Conservation (phyloP, 2,329 filamentous ascomycete species). For the Xylaria sp. region DNA sequence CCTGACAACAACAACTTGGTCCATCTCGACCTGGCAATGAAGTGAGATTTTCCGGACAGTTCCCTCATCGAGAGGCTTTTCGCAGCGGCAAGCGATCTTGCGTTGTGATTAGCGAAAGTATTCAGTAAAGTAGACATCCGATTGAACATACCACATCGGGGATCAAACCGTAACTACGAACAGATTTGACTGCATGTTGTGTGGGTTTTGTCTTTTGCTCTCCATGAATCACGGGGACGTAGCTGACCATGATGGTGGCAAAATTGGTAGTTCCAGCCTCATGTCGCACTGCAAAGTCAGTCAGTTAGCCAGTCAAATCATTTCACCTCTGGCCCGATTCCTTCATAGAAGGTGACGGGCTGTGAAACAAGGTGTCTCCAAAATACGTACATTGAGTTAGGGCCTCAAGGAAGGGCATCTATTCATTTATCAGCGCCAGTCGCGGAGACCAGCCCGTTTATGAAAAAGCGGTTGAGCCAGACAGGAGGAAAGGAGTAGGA, state of each 20-base stretch:
- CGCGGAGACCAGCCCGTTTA: background rate
- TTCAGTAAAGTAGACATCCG: conserved; percentile 4
- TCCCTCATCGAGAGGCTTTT: conserved; percentile 75
- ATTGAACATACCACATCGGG: conserved; percentile 70
- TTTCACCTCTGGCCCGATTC: background rate
- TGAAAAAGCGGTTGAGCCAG: background rate
- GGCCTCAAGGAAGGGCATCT: conserved; percentile 87
- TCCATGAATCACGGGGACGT: conserved; percentile 76
- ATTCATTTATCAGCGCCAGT: conserved; percentile 80
- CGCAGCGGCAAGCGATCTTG: conserved; percentile 92
- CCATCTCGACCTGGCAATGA: conserved; percentile 85
- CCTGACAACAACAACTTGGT: conserved; percentile 89
- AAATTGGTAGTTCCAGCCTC: conserved; percentile 83
- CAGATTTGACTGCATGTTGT: conserved; percentile 86
- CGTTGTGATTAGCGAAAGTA: conserved; percentile 38
- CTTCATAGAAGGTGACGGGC: too few relatives aligned
- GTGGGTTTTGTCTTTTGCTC: conserved; percentile 98
- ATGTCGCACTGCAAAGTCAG: conserved; percentile 64
- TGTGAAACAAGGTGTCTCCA: too few relatives aligned
- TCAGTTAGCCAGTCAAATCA: conserved; percentile 3
- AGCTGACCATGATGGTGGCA: conserved; percentile 87
- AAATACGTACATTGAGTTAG: conserved; percentile 69
- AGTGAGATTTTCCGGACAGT: conserved; percentile 89
- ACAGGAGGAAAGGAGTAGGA: background rate
- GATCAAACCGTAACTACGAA: conserved; percentile 81